phyloP scores from a whole-genome alignment of 1,284 basidiomycete species.

The Boletus sp. region DNA sequence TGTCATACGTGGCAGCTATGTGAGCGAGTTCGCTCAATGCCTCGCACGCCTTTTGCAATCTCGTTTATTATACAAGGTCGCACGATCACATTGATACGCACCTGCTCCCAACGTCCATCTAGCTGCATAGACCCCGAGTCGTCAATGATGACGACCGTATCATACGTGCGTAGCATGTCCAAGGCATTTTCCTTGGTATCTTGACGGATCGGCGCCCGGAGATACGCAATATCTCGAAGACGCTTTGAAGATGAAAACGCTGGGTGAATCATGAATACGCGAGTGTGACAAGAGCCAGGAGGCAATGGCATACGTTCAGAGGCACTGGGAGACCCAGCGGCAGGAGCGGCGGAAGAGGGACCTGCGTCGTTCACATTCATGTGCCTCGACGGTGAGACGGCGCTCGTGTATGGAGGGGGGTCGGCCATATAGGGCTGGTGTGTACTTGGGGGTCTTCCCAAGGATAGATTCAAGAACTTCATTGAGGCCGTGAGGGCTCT shows the following conservation, averaged over 20 bases:
- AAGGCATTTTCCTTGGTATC: constrained; percentile 47
- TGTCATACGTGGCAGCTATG: constrained; percentile 45
- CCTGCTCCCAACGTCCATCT: constrained; percentile 51
- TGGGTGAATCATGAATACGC: constrained; percentile 32
- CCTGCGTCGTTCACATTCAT: background rate
- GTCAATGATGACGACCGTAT: constrained; percentile 60
- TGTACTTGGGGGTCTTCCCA: constrained; percentile 11
- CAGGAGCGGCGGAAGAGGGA: constrained; percentile 9
- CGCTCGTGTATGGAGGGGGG: constrained; percentile 29
- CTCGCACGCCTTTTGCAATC: constrained; percentile 28
- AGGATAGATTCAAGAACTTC: constrained; percentile 9
- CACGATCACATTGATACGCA: constrained; percentile 27
- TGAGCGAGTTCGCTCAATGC: constrained; percentile 47
- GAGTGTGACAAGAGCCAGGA: constrained; percentile 26
- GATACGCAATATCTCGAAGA: constrained; percentile 28
- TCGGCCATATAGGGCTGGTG: constrained; percentile 11
- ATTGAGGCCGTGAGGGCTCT: background rate
- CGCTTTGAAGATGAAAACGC: constrained; percentile 21
- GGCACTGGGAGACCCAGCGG: constrained; percentile 10
- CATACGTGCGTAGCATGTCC: constrained; percentile 47
- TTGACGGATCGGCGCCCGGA: constrained; percentile 31
- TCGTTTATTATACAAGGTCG: background rate
- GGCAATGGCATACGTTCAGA: constrained; percentile 26
- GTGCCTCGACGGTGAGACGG: constrained; percentile 6
- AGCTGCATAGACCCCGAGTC: constrained; percentile 60